A percentile compares a stretch with the other conserved stretches of the same genome.
phyloP scores from a whole-genome alignment of 2,329 filamentous ascomycete species.

The Claviceps quebecensis region DNA sequence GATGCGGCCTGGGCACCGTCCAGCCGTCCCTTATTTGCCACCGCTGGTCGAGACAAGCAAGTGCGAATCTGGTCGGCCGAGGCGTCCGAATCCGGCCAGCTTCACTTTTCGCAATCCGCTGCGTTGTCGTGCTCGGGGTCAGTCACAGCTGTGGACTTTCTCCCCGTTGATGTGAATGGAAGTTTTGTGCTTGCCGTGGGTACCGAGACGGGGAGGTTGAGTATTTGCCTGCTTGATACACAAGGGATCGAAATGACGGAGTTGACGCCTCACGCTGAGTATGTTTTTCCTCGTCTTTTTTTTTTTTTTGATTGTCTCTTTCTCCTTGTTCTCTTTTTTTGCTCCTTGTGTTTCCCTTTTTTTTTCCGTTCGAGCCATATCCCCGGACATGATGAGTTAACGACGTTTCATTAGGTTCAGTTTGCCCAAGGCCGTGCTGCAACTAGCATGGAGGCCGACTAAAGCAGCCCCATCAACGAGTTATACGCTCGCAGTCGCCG shows the following conservation, averaged over 20 bases:
- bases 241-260: constrained; percentile 25
- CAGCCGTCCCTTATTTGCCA: constrained; percentile 52
- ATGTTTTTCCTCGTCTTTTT: constrained; percentile 11
- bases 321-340: not conserved
- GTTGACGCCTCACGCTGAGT: constrained; percentile 23
- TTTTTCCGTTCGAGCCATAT: constrained; percentile 1
- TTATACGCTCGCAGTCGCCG: constrained; percentile 36
- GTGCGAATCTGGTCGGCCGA: constrained; percentile 54
- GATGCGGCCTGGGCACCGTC: constrained; percentile 70
- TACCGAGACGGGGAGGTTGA: constrained; percentile 38
- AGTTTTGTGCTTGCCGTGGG: constrained; percentile 38
- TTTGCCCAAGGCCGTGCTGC: constrained; percentile 50
- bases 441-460: constrained; percentile 54
- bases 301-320: not conserved
- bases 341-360: not conserved
- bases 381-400: constrained; percentile 6
- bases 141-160: constrained; percentile 60
- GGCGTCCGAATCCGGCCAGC: constrained; percentile 15
- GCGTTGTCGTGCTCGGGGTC: constrained; percentile 42
- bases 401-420: constrained; percentile 11
- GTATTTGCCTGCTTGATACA: constrained; percentile 26
- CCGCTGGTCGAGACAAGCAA: constrained; percentile 77
- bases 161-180: constrained; percentile 21
- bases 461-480: constrained; percentile 14
- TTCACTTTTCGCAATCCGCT: constrained; percentile 35